Evolutionary conservation across 192 early-diverging fungal genomes (phyloP).

Genomic region (Fimicolochytrium jonesii): DNA sequence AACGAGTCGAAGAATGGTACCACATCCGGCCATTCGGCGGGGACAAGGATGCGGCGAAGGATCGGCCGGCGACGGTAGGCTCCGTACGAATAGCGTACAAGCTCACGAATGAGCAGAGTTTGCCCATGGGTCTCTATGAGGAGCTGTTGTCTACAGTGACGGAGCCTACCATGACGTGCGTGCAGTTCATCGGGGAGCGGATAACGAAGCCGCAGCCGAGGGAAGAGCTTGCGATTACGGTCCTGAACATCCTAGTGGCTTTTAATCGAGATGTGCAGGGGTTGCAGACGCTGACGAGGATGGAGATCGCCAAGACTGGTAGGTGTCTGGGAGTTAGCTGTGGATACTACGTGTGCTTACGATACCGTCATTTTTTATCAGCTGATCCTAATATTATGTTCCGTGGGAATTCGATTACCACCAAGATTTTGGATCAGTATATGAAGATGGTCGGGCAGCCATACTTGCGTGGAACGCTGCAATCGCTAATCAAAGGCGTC

Average conservation of each 20-base stretch:
- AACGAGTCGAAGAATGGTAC: slow-evolving; percentile 16
- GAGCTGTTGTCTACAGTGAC: slow-evolving; percentile 28
- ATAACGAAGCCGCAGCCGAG: slow-evolving; percentile 23
- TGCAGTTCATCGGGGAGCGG: slow-evolving; percentile 24
- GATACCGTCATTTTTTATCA: neutral
- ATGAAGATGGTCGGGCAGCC: slow-evolving; percentile 49
- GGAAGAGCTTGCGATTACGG: slow-evolving; percentile 38
- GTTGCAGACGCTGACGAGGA: slow-evolving; percentile 14
- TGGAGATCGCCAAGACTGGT: slow-evolving; percentile 30
- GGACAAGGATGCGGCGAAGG: neutral
- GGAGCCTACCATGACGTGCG: slow-evolving; percentile 32
- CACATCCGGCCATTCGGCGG: slow-evolving; percentile 22
- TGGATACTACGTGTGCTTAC: neutral
- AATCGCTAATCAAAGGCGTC: slow-evolving; percentile 20
- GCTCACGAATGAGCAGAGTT: slow-evolving; percentile 29
- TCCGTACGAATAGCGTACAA: slow-evolving; percentile 23
- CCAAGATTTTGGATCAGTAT: slow-evolving; percentile 54
- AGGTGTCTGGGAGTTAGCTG: neutral
- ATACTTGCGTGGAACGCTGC: slow-evolving; percentile 45
- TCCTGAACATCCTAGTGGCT: slow-evolving; percentile 37
- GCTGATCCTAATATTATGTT: slow-evolving; percentile 56
- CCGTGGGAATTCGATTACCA: slow-evolving; percentile 52
- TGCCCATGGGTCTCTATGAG: slow-evolving; percentile 33
- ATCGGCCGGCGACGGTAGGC: slow-evolving; percentile 1
- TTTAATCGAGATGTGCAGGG: slow-evolving; percentile 37